Evolutionary conservation across 169 alveolate species (phyloP).

Genomic region (Eimeria necatrix): DNA sequence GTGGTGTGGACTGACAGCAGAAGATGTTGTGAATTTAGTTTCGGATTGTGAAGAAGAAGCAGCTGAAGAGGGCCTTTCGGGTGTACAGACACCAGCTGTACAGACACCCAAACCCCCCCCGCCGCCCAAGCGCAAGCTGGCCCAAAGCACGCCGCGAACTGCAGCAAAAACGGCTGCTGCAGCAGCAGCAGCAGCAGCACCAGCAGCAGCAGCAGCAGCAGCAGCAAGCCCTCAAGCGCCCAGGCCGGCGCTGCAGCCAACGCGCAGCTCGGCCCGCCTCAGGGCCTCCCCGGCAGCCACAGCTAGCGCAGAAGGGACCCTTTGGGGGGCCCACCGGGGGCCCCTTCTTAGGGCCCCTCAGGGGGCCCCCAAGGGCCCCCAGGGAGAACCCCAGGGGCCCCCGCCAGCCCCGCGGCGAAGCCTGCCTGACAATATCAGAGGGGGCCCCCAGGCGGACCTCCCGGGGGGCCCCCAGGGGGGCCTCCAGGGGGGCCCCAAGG

Average conservation of each 20-base stretch:
- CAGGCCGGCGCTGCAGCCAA: neutral
- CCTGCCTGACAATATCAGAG: too few relatives aligned
- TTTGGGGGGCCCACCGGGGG: too few relatives aligned
- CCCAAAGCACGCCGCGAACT: too few relatives aligned
- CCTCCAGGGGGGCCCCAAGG: neutral
- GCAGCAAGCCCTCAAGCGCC: neutral
- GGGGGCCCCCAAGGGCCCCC: neutral
- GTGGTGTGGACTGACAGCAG: conserved; percentile 53
- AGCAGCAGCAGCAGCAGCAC: too few relatives aligned
- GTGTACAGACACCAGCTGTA: neutral
- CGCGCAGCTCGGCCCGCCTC: too few relatives aligned
- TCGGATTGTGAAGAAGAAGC: conserved; percentile 57
- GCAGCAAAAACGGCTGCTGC: too few relatives aligned
- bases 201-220: too few relatives aligned
- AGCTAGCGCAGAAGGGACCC: neutral
- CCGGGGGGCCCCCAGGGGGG: neutral
- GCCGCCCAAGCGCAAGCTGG: neutral
- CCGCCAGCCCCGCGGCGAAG: neutral
- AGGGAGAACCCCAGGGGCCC: neutral
- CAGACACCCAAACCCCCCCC: neutral
- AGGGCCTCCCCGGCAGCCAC: too few relatives aligned
- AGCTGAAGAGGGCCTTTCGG: neutral
- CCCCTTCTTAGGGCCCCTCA: too few relatives aligned
- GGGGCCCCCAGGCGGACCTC: neutral
- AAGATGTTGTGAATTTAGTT: conserved; percentile 48